Percentiles rank a stretch among this genome's conserved stretches.
Evolutionary conservation across 768 basidiomycete species (phyloP).

Genomic region (Leccinum aurantiacum): DNA sequence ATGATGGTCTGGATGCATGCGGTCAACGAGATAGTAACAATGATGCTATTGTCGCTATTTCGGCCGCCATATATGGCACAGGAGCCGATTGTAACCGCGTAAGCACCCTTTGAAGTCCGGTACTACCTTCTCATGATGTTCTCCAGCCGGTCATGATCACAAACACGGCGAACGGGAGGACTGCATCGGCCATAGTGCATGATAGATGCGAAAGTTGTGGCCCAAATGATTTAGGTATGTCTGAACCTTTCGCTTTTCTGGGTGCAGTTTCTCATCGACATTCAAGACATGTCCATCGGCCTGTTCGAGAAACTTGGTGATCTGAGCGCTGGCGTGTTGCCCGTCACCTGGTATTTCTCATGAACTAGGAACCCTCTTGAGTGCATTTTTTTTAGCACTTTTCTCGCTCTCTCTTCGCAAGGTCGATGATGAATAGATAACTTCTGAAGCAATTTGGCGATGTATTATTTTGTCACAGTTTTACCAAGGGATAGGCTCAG

Average conservation of each 20-base stretch:
- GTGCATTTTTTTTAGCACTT: not conserved
- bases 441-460: conserved; percentile 10
- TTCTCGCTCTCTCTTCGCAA: not conserved
- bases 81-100: conserved; percentile 65
- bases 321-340: conserved; percentile 49
- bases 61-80: conserved; percentile 49
- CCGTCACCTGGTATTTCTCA: conserved; percentile 65
- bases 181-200: conserved; percentile 47
- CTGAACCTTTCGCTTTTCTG: conserved; percentile 2
- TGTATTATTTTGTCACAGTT: conserved; percentile 25
- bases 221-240: conserved; percentile 54
- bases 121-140: conserved; percentile 10
- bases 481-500: conserved; percentile 18
- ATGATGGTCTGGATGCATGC: conserved; percentile 63
- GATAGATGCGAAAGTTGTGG: conserved; percentile 64
- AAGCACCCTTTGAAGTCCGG: conserved; percentile 17
- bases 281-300: conserved; percentile 63
- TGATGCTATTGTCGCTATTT: conserved; percentile 63
- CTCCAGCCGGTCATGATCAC: conserved; percentile 58
- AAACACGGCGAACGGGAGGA: conserved; percentile 54
- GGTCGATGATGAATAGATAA: conserved; percentile 12
- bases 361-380: conserved; percentile 38
- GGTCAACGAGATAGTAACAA: conserved; percentile 48
- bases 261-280: conserved; percentile 5
- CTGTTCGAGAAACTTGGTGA: conserved; percentile 54